A percentile compares a stretch with the other conserved stretches of the same genome.
Conservation (phyloP, 169 alveolate genomes). For the Plasmodium malariae region DNA sequence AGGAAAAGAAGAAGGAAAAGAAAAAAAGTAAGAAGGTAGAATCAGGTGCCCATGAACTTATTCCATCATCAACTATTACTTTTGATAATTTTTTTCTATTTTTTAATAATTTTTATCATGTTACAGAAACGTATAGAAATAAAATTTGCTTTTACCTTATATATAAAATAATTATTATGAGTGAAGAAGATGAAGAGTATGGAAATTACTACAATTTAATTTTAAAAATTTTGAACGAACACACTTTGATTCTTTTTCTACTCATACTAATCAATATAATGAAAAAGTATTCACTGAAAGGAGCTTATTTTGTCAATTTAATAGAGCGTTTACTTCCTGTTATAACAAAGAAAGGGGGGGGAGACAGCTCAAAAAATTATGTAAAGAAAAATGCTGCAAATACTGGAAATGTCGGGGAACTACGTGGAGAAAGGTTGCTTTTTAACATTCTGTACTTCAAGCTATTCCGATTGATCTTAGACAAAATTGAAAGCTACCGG, state of each 20-base stretch:
- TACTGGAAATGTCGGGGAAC: neutral
- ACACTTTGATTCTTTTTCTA: conserved; percentile 36
- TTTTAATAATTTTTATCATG: conserved; percentile 42
- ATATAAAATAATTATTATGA: conserved; percentile 62
- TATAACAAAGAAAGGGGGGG: neutral
- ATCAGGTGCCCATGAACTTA: neutral
- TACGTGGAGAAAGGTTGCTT: neutral
- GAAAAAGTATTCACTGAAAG: conserved; percentile 22
- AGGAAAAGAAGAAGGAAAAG: neutral
- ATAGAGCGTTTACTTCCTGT: conserved; percentile 57
- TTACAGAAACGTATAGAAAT: conserved; percentile 20
- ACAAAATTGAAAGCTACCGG: conserved; percentile 27
- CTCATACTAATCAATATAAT: conserved; percentile 33
- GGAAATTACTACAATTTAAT: conserved; percentile 35
- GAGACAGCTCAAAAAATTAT: neutral
- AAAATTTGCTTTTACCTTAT: conserved; percentile 24
- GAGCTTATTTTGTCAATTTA: conserved; percentile 16
- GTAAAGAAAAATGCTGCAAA: neutral
- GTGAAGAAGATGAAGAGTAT: conserved; percentile 68
- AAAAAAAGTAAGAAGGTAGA: neutral
- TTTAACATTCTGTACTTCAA: conserved; percentile 63
- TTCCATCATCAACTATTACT: neutral
- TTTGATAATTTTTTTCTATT: conserved; percentile 27
- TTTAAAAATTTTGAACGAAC: conserved; percentile 11
- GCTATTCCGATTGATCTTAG: conserved; percentile 32